phyloP scores from a whole-genome alignment of 345 rosid genomes.

The Lepidium africanum region DNA sequence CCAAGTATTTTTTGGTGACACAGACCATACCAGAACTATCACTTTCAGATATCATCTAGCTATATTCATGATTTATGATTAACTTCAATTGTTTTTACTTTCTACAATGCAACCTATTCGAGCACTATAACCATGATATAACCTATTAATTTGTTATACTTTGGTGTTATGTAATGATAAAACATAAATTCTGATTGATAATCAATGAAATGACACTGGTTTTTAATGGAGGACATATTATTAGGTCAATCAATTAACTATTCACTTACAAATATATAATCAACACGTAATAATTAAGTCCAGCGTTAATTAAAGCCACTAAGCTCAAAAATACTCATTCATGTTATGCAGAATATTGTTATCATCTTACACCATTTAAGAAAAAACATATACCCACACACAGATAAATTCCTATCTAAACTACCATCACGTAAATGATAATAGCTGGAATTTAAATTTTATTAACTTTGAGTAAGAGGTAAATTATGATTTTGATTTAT shows the following conservation, averaged over 20 bases:
- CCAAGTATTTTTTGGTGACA: too few species aligned
- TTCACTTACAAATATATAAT: too few species aligned
- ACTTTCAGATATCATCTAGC: too few species aligned
- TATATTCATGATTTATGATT: too few species aligned
- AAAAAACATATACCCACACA: not conserved
- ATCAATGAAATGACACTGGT: not conserved
- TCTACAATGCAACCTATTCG: too few species aligned
- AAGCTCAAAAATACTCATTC: not conserved
- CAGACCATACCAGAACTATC: too few species aligned
- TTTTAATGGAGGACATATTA: not conserved
- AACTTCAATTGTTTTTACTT: too few species aligned
- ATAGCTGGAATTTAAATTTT: not conserved
- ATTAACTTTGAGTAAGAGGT: not conserved
- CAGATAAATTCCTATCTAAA: too few species aligned
- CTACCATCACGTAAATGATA: too few species aligned
- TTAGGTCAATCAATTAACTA: too few species aligned
- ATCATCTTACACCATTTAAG: not conserved
- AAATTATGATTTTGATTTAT: not conserved
- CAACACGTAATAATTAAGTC: too few species aligned
- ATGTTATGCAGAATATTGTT: not conserved
- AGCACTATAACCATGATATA: too few species aligned
- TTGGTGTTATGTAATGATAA: not conserved
- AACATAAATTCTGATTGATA: not conserved
- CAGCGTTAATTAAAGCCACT: not conserved
- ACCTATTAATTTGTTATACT: not conserved